phyloP scores from a whole-genome alignment of 192 early-diverging fungal species.

The Umbelopsis ramanniana region DNA sequence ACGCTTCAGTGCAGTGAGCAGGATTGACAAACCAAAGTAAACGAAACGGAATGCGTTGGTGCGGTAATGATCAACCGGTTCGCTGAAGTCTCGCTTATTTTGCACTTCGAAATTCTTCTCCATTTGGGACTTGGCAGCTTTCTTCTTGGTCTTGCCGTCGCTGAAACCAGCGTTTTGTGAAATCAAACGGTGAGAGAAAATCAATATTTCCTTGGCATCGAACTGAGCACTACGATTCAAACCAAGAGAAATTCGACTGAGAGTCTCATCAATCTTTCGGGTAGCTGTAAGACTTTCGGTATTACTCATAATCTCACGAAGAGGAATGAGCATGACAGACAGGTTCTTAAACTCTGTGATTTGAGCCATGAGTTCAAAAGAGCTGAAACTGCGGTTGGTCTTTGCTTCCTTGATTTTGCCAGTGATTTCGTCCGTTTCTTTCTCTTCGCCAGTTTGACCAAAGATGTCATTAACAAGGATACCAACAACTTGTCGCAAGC shows the following conservation, averaged over 20 bases:
- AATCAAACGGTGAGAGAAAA: slow-evolving; percentile 86
- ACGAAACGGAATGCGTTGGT: slow-evolving; percentile 92
- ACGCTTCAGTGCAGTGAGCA: slow-evolving; percentile 70
- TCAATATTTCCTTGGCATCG: slow-evolving; percentile 66
- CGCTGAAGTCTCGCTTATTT: slow-evolving; percentile 62
- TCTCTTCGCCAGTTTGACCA: slow-evolving; percentile 86
- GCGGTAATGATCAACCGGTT: slow-evolving; percentile 76
- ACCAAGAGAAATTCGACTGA: slow-evolving; percentile 77
- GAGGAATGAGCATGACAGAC: slow-evolving; percentile 73
- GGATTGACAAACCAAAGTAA: slow-evolving; percentile 88
- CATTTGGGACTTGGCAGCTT: slow-evolving; percentile 56
- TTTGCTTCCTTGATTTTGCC: slow-evolving; percentile 92
- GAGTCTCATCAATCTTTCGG: slow-evolving; percentile 78
- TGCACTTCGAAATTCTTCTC: slow-evolving; percentile 77
- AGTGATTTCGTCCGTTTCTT: slow-evolving; percentile 87
- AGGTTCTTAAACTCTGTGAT: slow-evolving; percentile 72
- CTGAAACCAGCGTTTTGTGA: slow-evolving; percentile 83
- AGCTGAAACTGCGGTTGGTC: slow-evolving; percentile 80
- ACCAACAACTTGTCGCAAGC: slow-evolving; percentile 68
- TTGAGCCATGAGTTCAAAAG: slow-evolving; percentile 83
- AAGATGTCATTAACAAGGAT: slow-evolving; percentile 92
- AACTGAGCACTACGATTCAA: slow-evolving; percentile 78
- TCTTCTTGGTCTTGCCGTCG: slow-evolving; percentile 60
- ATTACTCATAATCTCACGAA: slow-evolving; percentile 87
- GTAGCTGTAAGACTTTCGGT: slow-evolving; percentile 80